These are phyloP conservation scores for Leucocoprinus sp. DNA, from an alignment of 768 basidiomycete species.

Conservation along the genomic window DNA sequence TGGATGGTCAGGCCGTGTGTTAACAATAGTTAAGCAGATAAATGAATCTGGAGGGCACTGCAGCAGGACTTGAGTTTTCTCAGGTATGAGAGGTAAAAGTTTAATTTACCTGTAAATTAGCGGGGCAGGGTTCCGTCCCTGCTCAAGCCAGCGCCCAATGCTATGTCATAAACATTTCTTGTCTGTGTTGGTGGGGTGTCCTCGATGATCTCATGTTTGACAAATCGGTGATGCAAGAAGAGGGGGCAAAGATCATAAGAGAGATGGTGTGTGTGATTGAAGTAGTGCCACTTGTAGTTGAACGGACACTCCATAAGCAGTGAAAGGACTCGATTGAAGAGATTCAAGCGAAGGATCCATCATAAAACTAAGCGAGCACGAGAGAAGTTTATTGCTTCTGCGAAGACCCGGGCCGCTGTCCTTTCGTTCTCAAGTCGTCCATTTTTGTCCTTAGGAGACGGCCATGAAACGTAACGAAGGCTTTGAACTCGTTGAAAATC, in stretches of 20 bases:
- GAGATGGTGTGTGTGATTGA: background rate
- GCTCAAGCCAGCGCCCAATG: constrained; percentile 16
- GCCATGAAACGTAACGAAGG: too few species aligned
- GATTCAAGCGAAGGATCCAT: too few species aligned
- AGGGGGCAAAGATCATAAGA: constrained; percentile 23
- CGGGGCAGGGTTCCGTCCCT: constrained; percentile 23
- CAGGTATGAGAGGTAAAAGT: background rate
- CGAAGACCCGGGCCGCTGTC: too few species aligned
- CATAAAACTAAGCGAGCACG: too few species aligned
- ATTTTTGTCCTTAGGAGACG: too few species aligned
- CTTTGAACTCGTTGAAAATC: too few species aligned
- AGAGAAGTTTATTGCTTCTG: too few species aligned
- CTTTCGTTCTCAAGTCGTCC: too few species aligned
- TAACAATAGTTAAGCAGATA: constrained; percentile 24
- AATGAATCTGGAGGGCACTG: constrained; percentile 26
- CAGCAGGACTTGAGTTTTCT: background rate
- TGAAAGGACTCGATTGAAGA: background rate
- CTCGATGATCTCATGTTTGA: constrained; percentile 14
- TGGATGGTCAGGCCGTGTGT: constrained; percentile 24
- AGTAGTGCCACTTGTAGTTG: background rate
- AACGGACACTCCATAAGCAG: constrained; percentile 2
- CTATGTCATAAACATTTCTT: constrained; percentile 21
- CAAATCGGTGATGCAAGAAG: constrained; percentile 7
- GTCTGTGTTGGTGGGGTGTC: constrained; percentile 25
- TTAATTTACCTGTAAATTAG: constrained; percentile 21